Evolutionary conservation across 2,329 filamentous ascomycete genomes (phyloP).

Genomic region (Trichoderma sp.): DNA sequence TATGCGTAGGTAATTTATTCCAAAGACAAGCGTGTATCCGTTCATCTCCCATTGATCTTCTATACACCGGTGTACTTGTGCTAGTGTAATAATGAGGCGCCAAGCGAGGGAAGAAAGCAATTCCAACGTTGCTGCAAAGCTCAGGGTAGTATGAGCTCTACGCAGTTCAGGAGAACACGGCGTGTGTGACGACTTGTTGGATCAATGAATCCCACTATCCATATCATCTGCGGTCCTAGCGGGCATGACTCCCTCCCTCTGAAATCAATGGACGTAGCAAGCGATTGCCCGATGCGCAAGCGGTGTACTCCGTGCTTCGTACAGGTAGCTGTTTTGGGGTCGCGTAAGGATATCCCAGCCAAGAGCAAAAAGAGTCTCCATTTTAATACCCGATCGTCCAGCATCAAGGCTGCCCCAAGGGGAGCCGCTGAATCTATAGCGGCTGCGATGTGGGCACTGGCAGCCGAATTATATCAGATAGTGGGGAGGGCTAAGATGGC

Average conservation of each 20-base stretch:
- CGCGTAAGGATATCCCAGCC: constrained; percentile 12
- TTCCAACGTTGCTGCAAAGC: neutral
- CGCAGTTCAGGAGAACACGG: neutral
- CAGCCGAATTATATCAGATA: constrained; percentile 6
- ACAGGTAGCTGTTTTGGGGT: neutral
- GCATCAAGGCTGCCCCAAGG: constrained; percentile 18
- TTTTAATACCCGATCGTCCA: constrained; percentile 13
- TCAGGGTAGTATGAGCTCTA: neutral
- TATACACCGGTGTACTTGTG: neutral
- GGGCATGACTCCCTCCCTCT: neutral
- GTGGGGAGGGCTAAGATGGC: constrained; percentile 8
- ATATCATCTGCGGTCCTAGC: neutral
- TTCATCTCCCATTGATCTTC: neutral
- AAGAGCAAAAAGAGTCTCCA: constrained; percentile 12
- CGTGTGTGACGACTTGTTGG: neutral
- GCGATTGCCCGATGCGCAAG: constrained; percentile 7
- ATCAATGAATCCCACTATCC: neutral
- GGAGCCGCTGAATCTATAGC: constrained; percentile 18
- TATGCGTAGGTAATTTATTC: neutral
- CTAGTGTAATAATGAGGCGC: neutral
- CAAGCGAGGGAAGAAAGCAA: neutral
- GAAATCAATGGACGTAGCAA: neutral
- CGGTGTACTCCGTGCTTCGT: neutral
- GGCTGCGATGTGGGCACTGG: constrained; percentile 17
- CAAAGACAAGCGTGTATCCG: neutral